A percentile compares a stretch with the other conserved stretches of the same genome.
These are phyloP conservation scores for Debaryomyces castellii DNA, from an alignment of 805 yeast species.

Conservation along the genomic window DNA sequence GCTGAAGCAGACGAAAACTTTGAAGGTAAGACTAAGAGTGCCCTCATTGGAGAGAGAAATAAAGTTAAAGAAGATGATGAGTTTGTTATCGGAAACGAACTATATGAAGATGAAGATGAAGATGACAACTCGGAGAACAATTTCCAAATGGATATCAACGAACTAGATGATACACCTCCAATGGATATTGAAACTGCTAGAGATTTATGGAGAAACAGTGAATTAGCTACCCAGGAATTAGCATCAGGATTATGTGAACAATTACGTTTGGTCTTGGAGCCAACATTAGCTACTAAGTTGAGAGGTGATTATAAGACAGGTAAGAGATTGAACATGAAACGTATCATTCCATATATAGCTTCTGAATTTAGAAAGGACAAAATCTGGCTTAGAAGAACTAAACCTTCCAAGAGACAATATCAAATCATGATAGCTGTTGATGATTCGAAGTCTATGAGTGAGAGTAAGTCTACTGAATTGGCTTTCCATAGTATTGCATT, in stretches of 20 bases:
- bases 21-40: constrained; percentile 50
- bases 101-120: constrained; percentile 18
- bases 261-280: constrained; percentile 86
- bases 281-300: constrained; percentile 92
- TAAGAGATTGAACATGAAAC: constrained; percentile 93
- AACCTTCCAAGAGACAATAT: constrained; percentile 95
- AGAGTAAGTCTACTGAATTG: constrained; percentile 81
- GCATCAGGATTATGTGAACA: constrained; percentile 91
- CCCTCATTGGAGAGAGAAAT: constrained; percentile 49
- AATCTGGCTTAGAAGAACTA: constrained; percentile 96
- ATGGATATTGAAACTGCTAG: constrained; percentile 65
- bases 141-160: constrained; percentile 13
- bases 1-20: constrained; percentile 39
- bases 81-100: constrained; percentile 17
- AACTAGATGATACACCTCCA: constrained; percentile 35
- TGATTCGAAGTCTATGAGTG: constrained; percentile 97
- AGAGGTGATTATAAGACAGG: constrained; percentile 97
- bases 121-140: constrained; percentile 8
- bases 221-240: constrained; percentile 80
- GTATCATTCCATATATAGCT: constrained; percentile 96
- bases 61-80: constrained; percentile 30
- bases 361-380: constrained; percentile 96
- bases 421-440: constrained; percentile 97
- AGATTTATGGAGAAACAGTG: constrained; percentile 80
- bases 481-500: constrained; percentile 94